phyloP scores from a whole-genome alignment of 228 moss, liverwort and hornwort genomes.

The Sphagnum magellanicum region DNA sequence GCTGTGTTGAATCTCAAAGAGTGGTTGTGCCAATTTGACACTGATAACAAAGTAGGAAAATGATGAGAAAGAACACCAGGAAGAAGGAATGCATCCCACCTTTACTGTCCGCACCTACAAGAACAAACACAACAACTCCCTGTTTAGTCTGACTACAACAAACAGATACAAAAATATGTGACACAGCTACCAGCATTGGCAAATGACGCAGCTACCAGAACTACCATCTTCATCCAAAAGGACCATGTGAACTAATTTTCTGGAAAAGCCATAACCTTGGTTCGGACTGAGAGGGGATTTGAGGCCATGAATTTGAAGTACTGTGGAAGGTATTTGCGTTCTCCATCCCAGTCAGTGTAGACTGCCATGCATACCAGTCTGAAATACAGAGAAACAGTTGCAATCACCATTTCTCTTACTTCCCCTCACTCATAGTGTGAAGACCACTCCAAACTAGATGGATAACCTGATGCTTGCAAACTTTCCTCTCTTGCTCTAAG shows the following conservation, averaged over 20 bases:
- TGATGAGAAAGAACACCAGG: no score
- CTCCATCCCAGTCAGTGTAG: slow-evolving; percentile 92
- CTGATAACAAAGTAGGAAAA: no score
- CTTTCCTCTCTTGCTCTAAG: background rate
- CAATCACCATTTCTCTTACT: background rate
- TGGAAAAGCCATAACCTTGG: slow-evolving; percentile 48
- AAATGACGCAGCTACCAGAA: background rate
- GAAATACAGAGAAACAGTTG: slow-evolving; percentile 14
- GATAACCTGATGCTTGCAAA: background rate
- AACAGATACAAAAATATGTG: slow-evolving; percentile 4
- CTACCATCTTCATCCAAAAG: no score
- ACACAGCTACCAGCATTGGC: slow-evolving; percentile 11
- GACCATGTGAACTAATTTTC: no score
- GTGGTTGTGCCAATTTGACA: no score
- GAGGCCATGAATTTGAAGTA: slow-evolving; percentile 99
- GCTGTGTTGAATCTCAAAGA: background rate
- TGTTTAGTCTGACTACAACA: background rate
- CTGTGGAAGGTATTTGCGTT: slow-evolving; percentile 93
- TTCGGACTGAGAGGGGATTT: slow-evolving; percentile 95
- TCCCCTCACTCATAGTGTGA: background rate
- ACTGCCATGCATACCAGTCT: slow-evolving; percentile 98
- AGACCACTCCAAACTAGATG: slow-evolving; percentile 3
- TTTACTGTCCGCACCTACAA: slow-evolving; percentile 95
- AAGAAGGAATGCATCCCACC: slow-evolving; percentile 38
- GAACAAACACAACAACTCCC: slow-evolving; percentile 10